phyloP scores from a whole-genome alignment of 441 rosid genomes.

The Theobroma grandiflorum region DNA sequence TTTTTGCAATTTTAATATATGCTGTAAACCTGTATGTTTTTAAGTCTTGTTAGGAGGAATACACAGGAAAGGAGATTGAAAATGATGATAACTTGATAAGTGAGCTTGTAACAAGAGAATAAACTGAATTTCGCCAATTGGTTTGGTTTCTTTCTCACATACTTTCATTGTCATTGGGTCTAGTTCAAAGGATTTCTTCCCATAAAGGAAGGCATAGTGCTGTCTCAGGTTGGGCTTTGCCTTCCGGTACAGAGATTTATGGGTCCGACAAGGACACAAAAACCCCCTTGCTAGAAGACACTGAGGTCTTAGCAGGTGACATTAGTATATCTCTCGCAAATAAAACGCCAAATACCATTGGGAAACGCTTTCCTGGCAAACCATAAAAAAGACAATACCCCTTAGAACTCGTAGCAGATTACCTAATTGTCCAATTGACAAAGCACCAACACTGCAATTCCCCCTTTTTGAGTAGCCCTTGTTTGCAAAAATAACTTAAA shows the following conservation, averaged over 20 bases:
- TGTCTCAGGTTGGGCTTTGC: slow-evolving; percentile 32
- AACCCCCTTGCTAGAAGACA: slow-evolving; percentile 22
- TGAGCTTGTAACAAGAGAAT: neutral
- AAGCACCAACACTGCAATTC: slow-evolving; percentile 30
- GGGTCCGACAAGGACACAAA: slow-evolving; percentile 30
- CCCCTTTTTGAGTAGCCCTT: slow-evolving; percentile 28
- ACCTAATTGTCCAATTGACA: slow-evolving; percentile 27
- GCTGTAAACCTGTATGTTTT: neutral
- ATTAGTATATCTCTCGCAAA: slow-evolving; percentile 33
- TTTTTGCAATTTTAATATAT: neutral
- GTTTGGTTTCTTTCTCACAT: neutral
- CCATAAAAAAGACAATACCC: slow-evolving; percentile 47
- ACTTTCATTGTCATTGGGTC: neutral
- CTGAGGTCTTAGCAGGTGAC: slow-evolving; percentile 32
- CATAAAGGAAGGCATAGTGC: slow-evolving; percentile 13
- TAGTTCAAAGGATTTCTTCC: slow-evolving; percentile 14
- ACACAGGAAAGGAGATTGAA: neutral
- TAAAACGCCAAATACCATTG: slow-evolving; percentile 51
- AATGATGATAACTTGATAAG: neutral
- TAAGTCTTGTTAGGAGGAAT: neutral
- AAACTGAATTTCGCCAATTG: neutral
- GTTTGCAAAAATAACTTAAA: slow-evolving; percentile 31
- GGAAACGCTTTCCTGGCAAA: slow-evolving; percentile 60
- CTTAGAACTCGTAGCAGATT: slow-evolving; percentile 34
- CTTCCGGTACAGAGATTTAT: slow-evolving; percentile 24